A percentile compares a stretch with the other conserved stretches of the same genome.
These are phyloP conservation scores for Alternaria sp. DNA, from an alignment of 2,329 filamentous ascomycete genomes.

Conservation along the genomic window DNA sequence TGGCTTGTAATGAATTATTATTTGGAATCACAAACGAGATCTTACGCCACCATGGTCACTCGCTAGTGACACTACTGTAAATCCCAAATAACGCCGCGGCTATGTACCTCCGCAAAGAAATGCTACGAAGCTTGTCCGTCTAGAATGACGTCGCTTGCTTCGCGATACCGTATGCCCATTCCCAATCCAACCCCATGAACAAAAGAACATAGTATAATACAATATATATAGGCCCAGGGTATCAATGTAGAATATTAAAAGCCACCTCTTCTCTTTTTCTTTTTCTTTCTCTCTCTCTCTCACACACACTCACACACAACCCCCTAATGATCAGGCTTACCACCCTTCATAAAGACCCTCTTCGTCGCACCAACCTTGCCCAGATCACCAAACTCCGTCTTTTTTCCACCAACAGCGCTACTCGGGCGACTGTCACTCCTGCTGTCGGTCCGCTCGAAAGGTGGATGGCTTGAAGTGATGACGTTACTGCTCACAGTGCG, in stretches of 20 bases:
- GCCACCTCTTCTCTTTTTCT: slow-evolving; percentile 4
- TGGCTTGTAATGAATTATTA: slow-evolving; percentile 2
- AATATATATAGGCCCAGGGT: slow-evolving; percentile 13
- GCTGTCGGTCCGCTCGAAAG: slow-evolving; percentile 38
- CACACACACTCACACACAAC: too few species aligned
- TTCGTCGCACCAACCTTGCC: slow-evolving; percentile 77
- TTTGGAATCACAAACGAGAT: slow-evolving; percentile 1
- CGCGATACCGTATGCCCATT: not conserved
- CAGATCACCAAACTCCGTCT: slow-evolving; percentile 69
- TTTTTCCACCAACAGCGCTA: slow-evolving; percentile 24
- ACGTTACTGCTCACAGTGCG: slow-evolving; percentile 71
- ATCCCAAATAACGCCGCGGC: slow-evolving; percentile 5
- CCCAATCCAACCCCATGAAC: not conserved
- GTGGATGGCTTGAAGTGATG: slow-evolving; percentile 26
- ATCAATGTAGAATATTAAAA: slow-evolving; percentile 18
- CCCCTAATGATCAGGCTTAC: slow-evolving; percentile 21
- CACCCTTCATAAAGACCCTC: slow-evolving; percentile 68
- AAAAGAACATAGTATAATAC: slow-evolving; percentile 4
- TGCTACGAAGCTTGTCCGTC: slow-evolving; percentile 15
- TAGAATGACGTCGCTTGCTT: slow-evolving; percentile 6
- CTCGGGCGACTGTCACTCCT: slow-evolving; percentile 35
- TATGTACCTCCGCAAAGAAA: slow-evolving; percentile 9
- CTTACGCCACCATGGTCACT: not conserved
- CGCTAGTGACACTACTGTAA: not conserved
- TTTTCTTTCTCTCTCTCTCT: not conserved